Evolutionary conservation across 768 basidiomycete genomes (phyloP).

Genomic region (Mycena epipterygia): DNA sequence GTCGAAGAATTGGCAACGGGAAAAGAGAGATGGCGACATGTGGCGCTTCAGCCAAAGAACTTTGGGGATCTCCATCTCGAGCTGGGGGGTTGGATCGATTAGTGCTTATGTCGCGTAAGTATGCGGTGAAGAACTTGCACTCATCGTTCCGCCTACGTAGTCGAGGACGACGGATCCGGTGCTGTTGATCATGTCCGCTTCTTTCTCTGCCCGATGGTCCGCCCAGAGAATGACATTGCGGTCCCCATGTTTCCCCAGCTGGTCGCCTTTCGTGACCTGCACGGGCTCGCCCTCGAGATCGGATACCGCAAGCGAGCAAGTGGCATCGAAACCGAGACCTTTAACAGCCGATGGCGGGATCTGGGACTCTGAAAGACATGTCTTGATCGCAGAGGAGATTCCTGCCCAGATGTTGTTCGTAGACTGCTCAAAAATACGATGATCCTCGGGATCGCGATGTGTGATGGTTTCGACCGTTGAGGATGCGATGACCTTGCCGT

Average conservation of each 20-base stretch:
- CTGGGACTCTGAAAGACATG: conserved; percentile 70
- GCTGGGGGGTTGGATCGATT: conserved; percentile 55
- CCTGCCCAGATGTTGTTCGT: conserved; percentile 88
- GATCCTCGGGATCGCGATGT: conserved; percentile 86
- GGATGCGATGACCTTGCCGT: conserved; percentile 82
- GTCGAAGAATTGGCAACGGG: conserved; percentile 87
- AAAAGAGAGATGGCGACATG: conserved; percentile 82
- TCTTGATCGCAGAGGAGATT: conserved; percentile 72
- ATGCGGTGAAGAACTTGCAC: conserved; percentile 62
- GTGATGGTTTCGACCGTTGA: conserved; percentile 87
- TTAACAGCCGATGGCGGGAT: conserved; percentile 75
- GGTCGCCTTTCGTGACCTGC: conserved; percentile 76
- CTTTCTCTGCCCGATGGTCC: conserved; percentile 93
- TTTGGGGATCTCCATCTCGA: conserved; percentile 99
- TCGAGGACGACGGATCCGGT: conserved; percentile 89
- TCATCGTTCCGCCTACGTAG: conserved; percentile 97
- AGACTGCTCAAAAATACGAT: conserved; percentile 97
- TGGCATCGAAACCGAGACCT: conserved; percentile 96
- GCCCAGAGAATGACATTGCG: conserved; percentile 97
- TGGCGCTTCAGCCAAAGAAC: conserved; percentile 95
- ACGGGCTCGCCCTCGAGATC: conserved; percentile 82
- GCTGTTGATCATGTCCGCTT: conserved; percentile 91
- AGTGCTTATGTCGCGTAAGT: background rate
- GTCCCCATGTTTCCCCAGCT: conserved; percentile 75
- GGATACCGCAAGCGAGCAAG: conserved; percentile 93